Base-by-base conservation (phyloP, 164 flowering plant species). In the Litsea cubeba region DNA sequence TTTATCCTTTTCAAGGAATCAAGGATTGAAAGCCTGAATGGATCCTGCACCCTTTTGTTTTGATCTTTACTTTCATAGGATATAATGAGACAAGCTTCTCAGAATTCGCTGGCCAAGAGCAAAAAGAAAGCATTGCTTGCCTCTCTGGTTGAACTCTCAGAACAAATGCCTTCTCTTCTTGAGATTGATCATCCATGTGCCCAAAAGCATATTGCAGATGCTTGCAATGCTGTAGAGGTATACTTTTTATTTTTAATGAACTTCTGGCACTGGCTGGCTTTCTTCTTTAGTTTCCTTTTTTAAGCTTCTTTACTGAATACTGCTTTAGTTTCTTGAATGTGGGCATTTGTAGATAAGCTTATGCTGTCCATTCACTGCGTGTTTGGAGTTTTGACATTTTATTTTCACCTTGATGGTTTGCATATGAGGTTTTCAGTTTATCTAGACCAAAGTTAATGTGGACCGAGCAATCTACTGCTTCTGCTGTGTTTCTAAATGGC, bases 151-250 rank as follows among this genome's bases (percentile, higher is more conserved):
- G 98, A 91, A 79, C 92, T 92, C 62, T 76, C 81, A 2, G 97
- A 85, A 65, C 85, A 87, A 49, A 89, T 96, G 99, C 98, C 99
- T 72, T 96, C 99, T 23, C 95, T 96, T 80, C 97, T 96, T 75
- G 94, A 89, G 26, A 85, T 96, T 77, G 99, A 96, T 79, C 99
- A 94, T 81, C 94, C 98, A 17, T 96, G 98, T 82, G 99, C 98
- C 2, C 89, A 84, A 75, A 86, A 83, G 80, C 91, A 94, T 79
- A 94, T 96, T 81, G 87, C 87, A 14, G 93, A 90, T 69, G 97
- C 95, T 67, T 88, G 95, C n/a, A 80, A 15, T 24, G 74, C 79
- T 30, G 84, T 92, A 68, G 90, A 94, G 97, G 98, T 94, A 81
- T 51, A 65, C 35, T 62, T 40, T 20, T 40, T 23, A 54, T 23